Evolutionary conservation across 805 yeast species (phyloP), one percentile per base, ranked within the genome.

Genomic region (Metschnikowia similis): DNA sequence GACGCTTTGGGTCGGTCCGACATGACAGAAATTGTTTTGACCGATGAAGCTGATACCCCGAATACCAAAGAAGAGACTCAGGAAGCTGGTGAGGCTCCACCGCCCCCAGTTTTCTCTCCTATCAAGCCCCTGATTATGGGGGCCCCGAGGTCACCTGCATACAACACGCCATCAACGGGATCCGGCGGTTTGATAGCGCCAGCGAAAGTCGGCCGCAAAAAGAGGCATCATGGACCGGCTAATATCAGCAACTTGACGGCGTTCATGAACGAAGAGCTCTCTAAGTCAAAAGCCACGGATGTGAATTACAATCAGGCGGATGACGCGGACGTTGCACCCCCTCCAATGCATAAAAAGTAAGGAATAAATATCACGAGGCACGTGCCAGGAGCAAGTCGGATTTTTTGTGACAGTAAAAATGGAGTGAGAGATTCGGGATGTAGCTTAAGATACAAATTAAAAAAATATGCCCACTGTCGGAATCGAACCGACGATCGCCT

Each of bases 401-500:
- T 4, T 21, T n/a, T 21, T 21, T 21, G 21, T 21, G 1, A 21
- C 21, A 21, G n/a, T n/a, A n/a, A n/a, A n/a, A n/a, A n/a, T n/a
- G n/a, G n/a, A n/a, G n/a, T n/a, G n/a, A n/a, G n/a, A n/a, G n/a
- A n/a, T n/a, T n/a, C n/a, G n/a, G n/a, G n/a, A n/a, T n/a, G n/a
- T n/a, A n/a, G n/a, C n/a, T n/a, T n/a, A n/a, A n/a, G n/a, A n/a
- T n/a, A n/a, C n/a, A n/a, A n/a, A n/a, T n/a, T n/a, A n/a, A n/a
- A 53, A 54, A 50, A 38, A 32, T 14, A 30, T 72, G 77, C 77
- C 76, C 74, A 66, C 72, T 71, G 76, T 68, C 77, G 76, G 77
- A 72, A 66, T 72, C 74, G 77, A 72, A 72, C 77, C 76, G 76
- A 67, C 76, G 77, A 71, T 72, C 76, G 75, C 76, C 72, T 73